Evolutionary conservation across 257 asterid species (phyloP), one percentile per base, ranked within the genome.

Genomic region (Dorcoceras hygrometricum): DNA sequence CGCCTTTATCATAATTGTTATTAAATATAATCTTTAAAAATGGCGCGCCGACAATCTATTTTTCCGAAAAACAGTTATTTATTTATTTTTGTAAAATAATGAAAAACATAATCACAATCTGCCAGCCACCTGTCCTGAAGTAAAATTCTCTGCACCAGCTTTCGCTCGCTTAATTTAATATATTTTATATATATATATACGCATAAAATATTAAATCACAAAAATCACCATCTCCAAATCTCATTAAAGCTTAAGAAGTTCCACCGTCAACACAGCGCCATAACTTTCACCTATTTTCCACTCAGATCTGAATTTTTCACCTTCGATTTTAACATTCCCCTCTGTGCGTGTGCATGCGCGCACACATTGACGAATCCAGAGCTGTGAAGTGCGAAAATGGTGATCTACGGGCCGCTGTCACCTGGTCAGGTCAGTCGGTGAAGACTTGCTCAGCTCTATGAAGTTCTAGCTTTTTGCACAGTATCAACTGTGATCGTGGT

Each of bases 391-490:
- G 51, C 34, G 67, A 57, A 73, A 65, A 88, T 90, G 97, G 76
- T 90, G 86, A 81, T 90, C 69, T 90, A 84, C 27, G 97, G 94
- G 72, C 97, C 97, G 25, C 57, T 89, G 71, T 73, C 90, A 71
- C 90, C 96, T 70, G 95, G 89, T 32, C 96, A 90, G 97, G 97
- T 89, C 27, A 25, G 82, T 73, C 63, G 73, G 54, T 77, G 66
- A 29, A 34, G 54, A 3, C 48, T 75, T 62, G 68, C 62, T 60
- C 25, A 58, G 55, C 55, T 25, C 46, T 59, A 16, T 23, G 14
- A 18, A n/a, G 3, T 66, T 66, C 25, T 1, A 57, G 65, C 3
- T 9, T 12, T 24, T 4, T 46, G 18, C 46, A 19, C 22, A 9
- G 7, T 55, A 19, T 39, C 6, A 6, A 48, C n/a, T 58, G 65